Conservation (phyloP, 768 basidiomycete genomes). For the Tulasnella sp. region DNA sequence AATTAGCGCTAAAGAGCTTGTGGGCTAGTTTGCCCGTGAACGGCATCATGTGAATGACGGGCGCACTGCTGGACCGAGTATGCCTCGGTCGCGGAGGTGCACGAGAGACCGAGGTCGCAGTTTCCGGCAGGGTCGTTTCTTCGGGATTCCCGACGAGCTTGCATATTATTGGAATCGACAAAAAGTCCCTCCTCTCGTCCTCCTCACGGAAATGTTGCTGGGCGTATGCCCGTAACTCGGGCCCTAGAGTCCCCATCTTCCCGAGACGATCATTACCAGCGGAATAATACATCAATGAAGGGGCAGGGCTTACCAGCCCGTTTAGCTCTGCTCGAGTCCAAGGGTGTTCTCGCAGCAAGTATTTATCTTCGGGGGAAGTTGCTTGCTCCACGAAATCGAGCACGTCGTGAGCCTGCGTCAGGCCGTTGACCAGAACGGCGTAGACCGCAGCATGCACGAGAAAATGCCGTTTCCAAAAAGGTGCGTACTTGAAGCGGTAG, state of each 20-base stretch:
- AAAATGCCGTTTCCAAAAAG: slow-evolving; percentile 6
- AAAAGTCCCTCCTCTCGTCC: background rate
- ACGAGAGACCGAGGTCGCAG: background rate
- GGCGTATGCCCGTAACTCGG: background rate
- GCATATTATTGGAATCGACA: background rate
- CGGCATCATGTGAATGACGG: slow-evolving; percentile 18
- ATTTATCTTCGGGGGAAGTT: background rate
- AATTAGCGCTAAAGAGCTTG: slow-evolving; percentile 8
- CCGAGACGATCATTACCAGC: background rate
- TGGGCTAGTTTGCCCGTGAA: slow-evolving; percentile 12
- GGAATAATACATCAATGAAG: too few relatives aligned
- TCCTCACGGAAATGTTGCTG: background rate
- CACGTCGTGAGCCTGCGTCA: background rate
- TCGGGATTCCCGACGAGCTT: background rate
- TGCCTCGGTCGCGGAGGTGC: background rate
- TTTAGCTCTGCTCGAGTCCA: background rate
- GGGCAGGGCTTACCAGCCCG: background rate
- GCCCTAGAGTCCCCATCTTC: background rate
- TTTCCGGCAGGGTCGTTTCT: background rate
- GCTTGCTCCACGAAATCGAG: background rate
- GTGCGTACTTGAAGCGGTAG: slow-evolving; percentile 3
- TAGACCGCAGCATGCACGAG: background rate
- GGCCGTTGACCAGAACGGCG: background rate
- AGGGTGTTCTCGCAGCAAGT: background rate
- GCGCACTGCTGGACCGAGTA: background rate